Percentiles rank a stretch among this genome's conserved stretches.
Evolutionary conservation across 169 alveolate genomes (phyloP).

Genomic region (Eimeria falciformis): DNA sequence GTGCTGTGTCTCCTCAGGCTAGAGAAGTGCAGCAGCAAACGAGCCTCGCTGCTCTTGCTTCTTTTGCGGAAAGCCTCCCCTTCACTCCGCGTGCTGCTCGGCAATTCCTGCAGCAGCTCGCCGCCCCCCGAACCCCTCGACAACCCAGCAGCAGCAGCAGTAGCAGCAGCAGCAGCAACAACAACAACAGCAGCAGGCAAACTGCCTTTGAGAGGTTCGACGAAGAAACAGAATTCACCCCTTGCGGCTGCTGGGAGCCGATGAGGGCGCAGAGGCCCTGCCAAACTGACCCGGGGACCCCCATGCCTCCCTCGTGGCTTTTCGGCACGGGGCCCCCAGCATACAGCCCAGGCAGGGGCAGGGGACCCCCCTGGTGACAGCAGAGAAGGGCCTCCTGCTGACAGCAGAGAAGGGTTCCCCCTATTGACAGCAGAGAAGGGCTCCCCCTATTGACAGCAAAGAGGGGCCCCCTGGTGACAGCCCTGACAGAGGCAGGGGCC

Average conservation of each 20-base stretch:
- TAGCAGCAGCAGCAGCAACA: conserved; percentile 28
- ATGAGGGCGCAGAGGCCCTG: neutral
- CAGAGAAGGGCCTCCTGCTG: no score
- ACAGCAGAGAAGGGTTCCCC: no score
- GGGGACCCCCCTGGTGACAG: neutral
- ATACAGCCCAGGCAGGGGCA: neutral
- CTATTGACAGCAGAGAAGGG: no score
- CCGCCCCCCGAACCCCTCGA: neutral
- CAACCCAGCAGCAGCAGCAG: neutral
- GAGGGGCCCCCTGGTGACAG: no score
- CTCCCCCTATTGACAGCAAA: no score
- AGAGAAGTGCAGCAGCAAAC: conserved; percentile 16
- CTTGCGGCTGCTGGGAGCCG: conserved; percentile 22
- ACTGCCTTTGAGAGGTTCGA: neutral
- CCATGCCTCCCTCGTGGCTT: neutral
- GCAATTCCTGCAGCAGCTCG: conserved; percentile 1
- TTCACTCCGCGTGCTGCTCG: conserved; percentile 22
- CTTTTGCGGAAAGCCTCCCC: neutral
- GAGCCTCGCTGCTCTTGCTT: neutral
- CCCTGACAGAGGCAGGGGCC: no score
- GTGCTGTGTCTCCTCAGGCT: neutral
- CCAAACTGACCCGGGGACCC: neutral
- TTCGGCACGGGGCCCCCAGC: conserved; percentile 18
- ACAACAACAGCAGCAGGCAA: conserved; percentile 1
- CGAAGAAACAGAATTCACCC: neutral